Percentiles rank a stretch among this genome's conserved stretches.
These are phyloP conservation scores for Yamadazyma takamatsuzukensis DNA, from an alignment of 805 yeast genomes.

Conservation along the genomic window DNA sequence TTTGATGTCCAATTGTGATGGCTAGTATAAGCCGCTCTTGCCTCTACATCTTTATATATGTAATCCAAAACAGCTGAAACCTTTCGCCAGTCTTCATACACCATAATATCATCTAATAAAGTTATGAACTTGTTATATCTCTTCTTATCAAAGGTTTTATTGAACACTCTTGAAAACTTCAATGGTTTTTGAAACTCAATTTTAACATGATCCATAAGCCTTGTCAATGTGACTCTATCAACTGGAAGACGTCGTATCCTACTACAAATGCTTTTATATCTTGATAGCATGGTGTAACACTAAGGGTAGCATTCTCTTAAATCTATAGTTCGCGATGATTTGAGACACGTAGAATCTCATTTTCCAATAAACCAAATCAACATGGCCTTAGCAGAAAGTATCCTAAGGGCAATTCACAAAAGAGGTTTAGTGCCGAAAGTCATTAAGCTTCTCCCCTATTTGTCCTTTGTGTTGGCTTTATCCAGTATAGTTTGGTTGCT, in stretches of 20 bases:
- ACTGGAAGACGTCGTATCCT: constrained; percentile 29
- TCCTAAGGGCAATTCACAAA: constrained; percentile 37
- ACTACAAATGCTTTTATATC: constrained; percentile 22
- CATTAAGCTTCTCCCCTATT: constrained; percentile 27
- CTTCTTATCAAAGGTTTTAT: constrained; percentile 10
- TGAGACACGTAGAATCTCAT: not conserved
- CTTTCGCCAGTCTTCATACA: constrained; percentile 22
- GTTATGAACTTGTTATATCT: constrained; percentile 9
- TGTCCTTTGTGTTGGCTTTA: constrained; percentile 33
- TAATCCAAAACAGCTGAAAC: constrained; percentile 25
- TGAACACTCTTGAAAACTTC: constrained; percentile 5
- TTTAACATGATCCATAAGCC: constrained; percentile 10
- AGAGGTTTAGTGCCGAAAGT: constrained; percentile 36
- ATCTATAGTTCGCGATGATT: too few relatives aligned
- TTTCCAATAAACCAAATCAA: constrained; percentile 1
- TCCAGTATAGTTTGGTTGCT: constrained; percentile 43
- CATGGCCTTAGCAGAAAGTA: constrained; percentile 44
- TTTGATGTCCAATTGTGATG: constrained; percentile 17
- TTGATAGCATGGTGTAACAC: too few relatives aligned
- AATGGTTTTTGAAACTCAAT: constrained; percentile 8
- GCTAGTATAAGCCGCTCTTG: constrained; percentile 4
- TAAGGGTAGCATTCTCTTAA: too few relatives aligned
- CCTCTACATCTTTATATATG: constrained; percentile 18
- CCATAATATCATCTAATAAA: constrained; percentile 24
- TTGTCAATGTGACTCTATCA: constrained; percentile 13